These are phyloP conservation scores for Lanmaoa rubissima DNA, from an alignment of 768 basidiomycete genomes.

Conservation along the genomic window DNA sequence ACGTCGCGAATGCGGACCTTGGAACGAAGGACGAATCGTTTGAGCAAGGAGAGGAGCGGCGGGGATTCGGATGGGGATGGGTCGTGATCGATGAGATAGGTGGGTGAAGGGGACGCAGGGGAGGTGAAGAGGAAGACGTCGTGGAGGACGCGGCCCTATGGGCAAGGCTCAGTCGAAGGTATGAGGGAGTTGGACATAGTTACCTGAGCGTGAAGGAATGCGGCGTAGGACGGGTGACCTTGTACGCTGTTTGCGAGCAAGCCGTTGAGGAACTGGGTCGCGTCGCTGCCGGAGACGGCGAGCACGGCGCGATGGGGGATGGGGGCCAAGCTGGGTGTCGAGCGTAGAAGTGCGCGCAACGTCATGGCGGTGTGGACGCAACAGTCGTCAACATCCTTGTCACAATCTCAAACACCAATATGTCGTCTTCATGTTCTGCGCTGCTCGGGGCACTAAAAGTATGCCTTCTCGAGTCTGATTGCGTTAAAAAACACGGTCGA, in stretches of 20 bases:
- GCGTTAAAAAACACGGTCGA: constrained; percentile 73
- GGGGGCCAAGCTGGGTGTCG: constrained; percentile 54
- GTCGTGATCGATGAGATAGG: constrained; percentile 75
- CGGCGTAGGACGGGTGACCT: constrained; percentile 58
- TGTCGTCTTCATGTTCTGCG: constrained; percentile 81
- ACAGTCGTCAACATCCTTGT: constrained; percentile 9
- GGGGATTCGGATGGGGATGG: constrained; percentile 55
- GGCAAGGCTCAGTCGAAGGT: neutral
- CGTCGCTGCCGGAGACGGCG: constrained; percentile 77
- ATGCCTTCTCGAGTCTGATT: constrained; percentile 83
- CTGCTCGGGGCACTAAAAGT: constrained; percentile 77
- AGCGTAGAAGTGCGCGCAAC: constrained; percentile 44
- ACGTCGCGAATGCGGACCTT: constrained; percentile 84
- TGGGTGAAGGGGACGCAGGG: constrained; percentile 42
- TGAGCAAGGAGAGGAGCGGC: constrained; percentile 67
- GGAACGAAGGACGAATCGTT: constrained; percentile 82
- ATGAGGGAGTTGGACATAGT: constrained; percentile 10
- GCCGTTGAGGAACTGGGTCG: constrained; percentile 80
- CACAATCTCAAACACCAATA: constrained; percentile 24
- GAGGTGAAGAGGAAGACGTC: constrained; percentile 83
- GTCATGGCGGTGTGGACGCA: constrained; percentile 19
- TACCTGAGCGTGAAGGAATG: constrained; percentile 80
- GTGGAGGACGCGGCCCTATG: constrained; percentile 83
- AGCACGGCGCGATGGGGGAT: constrained; percentile 67
- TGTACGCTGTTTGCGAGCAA: constrained; percentile 55